Base-by-base conservation (phyloP, 2,329 filamentous ascomycete genomes). In the Fusarium pininemorale region DNA sequence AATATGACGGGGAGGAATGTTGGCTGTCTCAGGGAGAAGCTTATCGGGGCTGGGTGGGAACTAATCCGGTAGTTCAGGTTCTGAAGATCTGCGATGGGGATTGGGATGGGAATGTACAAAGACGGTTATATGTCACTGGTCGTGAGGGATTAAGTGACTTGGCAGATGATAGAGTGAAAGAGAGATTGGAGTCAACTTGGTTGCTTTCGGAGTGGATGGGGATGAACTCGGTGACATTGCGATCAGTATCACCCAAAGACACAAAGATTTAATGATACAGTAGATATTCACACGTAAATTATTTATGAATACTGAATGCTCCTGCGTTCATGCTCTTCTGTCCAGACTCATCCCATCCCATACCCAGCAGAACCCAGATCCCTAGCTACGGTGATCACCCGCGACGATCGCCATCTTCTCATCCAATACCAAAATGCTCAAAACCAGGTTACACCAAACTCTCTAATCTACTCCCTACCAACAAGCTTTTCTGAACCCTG, bases 1-100 rank as follows among this genome's bases (percentile, higher is more conserved):
- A 24, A 51, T n/a, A 50, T n/a, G 28, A 51, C 22, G 42, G n/a
- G 5, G 10, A 65, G 69, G 69, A 71, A 71, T 71, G 67, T 7
- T 24, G 51, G 47, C 62, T 63, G 63, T 41, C 38, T 51, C 20
- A 47, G 39, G 41, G 47, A 39, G 42, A 56, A 41, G 44, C 28
- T 47, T 24, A 39, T 58, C 24, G 24, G 16, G 14, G 13, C 0
- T 45, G 14, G 5, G 4, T 20, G 30, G 15, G 38, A 32, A 44
- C 47, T 14, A 37, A 57, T 68, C 55, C 62, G 51, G 59, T 28
- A 48, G 30, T 61, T 16, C 6, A 14, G 6, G 11, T 7, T 42
- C 5, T 28, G 12, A 10, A 48, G 61, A 62, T 55, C 30, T 10
- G 7, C 13, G 22, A 7, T 16, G 22, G 22, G 4, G 39, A 9